Base-by-base conservation (phyloP, 495 filamentous ascomycete species). In the Tetracladium setigerum region DNA sequence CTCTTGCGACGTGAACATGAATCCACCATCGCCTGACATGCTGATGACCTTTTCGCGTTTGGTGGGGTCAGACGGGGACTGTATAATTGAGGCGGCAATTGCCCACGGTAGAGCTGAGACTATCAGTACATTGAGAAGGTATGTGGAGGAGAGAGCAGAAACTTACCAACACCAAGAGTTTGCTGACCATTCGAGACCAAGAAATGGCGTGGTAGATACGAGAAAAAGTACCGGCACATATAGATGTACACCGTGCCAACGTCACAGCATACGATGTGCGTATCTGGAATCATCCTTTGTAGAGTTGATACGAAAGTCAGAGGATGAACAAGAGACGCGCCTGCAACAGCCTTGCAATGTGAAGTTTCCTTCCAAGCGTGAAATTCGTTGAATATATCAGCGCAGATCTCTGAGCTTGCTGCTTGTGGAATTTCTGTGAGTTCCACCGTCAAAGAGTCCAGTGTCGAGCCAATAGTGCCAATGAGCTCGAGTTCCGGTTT, bases 181-280 rank as follows among this genome's bases (percentile, higher is more conserved):
- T 67, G 65, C 51, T 67, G 65, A 10, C 63, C 65, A 50, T 67
- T 64, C 32, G 63, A 66, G 30, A 58, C 58, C 15, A 67, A 56
- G 30, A 67, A 59, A 13, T 50, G 57, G 15, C 59, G 60, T 8
- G 65, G 65, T 31, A 56, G 15, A 55, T 66, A 67, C 9, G 58
- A 52, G 53, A 60, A 61, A 55, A 67, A 67, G 50, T 60, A 64
- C 0, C 65, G 61, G 49, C 60, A 59, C 50, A 67, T 61, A 49
- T 57, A 67, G 47, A 67, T 67, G 55, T 67, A 67, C 7, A 67
- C 65, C 16, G 59, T 64, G 16, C 65, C 65, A n/a, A 67, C 62
- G 50, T 67, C 65, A 31, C 44, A 52, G 18, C 44, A 47, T 10
- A 67, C 63, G 11, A 54, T 53, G 0, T 61, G 66, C 34, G 52